These are phyloP conservation scores for Sugiyamaella sp. DNA, from an alignment of 1,139 yeast species.

Conservation along the genomic window DNA sequence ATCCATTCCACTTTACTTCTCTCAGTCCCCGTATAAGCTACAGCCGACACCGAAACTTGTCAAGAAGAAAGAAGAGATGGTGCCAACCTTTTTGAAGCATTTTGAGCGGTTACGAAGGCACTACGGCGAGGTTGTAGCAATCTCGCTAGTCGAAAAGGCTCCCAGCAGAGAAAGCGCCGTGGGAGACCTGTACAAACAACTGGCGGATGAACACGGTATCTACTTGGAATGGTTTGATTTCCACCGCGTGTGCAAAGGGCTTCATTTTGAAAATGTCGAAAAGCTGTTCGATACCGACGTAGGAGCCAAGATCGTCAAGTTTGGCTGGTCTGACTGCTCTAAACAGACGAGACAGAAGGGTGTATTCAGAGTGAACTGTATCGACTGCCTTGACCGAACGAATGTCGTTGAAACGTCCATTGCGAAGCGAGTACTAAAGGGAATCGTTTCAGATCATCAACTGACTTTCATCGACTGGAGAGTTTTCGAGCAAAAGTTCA, in stretches of 20 bases:
- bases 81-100: conserved; percentile 39
- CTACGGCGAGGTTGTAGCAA: conserved; percentile 39
- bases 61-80: conserved; percentile 35
- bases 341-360: conserved; percentile 40
- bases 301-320: conserved; percentile 30
- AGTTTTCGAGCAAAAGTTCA: conserved; percentile 30
- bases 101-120: conserved; percentile 36
- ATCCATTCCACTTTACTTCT: conserved; percentile 56
- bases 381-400: conserved; percentile 50
- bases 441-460: conserved; percentile 35
- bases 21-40: conserved; percentile 54
- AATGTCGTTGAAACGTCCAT: conserved; percentile 47
- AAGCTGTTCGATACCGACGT: conserved; percentile 38
- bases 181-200: conserved; percentile 42
- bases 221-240: conserved; percentile 50
- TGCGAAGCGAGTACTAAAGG: conserved; percentile 37
- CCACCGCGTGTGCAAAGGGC: conserved; percentile 46
- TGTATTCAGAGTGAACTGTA: conserved; percentile 46
- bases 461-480: conserved; percentile 22
- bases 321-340: conserved; percentile 43
- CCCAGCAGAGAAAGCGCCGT: conserved; percentile 42
- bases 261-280: conserved; percentile 45
- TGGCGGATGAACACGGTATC: conserved; percentile 35
- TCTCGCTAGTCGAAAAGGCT: conserved; percentile 46
- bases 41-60: conserved; percentile 47